Evolutionary conservation across 108 stramenopile genomes (phyloP), one percentile per base, ranked within the genome.

Genomic region (Asterionellopsis glacialis): DNA sequence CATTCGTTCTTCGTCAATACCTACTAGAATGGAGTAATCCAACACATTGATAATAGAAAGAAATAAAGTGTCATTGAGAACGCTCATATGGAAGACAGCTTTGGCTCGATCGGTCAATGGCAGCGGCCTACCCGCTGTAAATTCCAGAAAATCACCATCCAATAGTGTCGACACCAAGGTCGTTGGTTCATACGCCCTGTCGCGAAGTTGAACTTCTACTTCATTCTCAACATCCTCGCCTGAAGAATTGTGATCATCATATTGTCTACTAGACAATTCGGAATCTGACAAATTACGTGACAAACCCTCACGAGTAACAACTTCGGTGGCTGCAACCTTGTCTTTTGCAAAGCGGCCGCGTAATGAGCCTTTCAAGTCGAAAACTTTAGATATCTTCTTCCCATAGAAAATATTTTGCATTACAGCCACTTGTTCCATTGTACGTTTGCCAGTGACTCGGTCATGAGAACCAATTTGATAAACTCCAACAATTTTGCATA

Each of bases 401-500:
- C 85, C 88, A 66, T 90, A 95, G 57, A 98, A 97, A 15, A 98
- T 90, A 52, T 98, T 96, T 67, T 85, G 85, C 91, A 96, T 96
- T 33, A 94, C 95, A 7, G 96, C 95, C 3, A 96, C 92, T 78
- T 96, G 95, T 39, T 97, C 95, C 94, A 95, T 95, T 22, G 80
- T 93, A 41, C 91, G 72, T 62, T 96, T 96, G 0, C 97, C 97
- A 15, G 93, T 95, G 13, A 79, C 73, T 22, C 92, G 83, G 59
- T 97, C 97, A 74, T 98, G 95, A 64, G 87, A 94, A 7, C 95
- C 93, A 41, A 97, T 91, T 68, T 95, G 93, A 67, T 95, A 98
- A n/a, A 98, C 96, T 13, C 97, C 97, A 27, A 98, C 83, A 52
- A 97, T 96, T 70, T 95, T 96, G 76, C 94, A 96, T 10, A 98